These are phyloP conservation scores for Talinum fruticosum DNA, from an alignment of 148 eudicot genomes.

Conservation along the genomic window DNA sequence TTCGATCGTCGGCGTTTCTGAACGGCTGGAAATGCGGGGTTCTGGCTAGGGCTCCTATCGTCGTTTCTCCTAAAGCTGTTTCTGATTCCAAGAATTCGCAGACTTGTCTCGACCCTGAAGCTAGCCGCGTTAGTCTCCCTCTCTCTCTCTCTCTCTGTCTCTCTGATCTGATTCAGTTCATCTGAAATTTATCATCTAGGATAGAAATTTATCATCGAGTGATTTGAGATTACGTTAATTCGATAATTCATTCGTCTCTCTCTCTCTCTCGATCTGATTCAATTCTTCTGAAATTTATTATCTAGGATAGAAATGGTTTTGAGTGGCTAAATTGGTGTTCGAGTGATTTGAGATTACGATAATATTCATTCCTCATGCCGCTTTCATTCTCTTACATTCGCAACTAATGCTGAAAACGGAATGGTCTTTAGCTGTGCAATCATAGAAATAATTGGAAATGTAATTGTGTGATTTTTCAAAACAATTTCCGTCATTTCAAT, in stretches of 20 bases:
- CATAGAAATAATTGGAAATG: too few relatives aligned
- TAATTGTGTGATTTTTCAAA: background rate
- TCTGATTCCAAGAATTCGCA: slow-evolving; percentile 92
- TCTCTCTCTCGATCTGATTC: background rate
- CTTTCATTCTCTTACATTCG: too few relatives aligned
- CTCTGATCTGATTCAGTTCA: background rate
- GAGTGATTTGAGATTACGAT: too few relatives aligned
- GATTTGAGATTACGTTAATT: too few relatives aligned
- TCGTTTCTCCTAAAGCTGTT: slow-evolving; percentile 72
- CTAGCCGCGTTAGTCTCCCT: slow-evolving; percentile 57
- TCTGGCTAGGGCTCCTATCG: slow-evolving; percentile 25
- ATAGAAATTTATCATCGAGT: background rate
- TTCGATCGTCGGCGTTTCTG: slow-evolving; percentile 14
- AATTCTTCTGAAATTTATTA: background rate
- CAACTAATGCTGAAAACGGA: background rate
- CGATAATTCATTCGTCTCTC: too few relatives aligned
- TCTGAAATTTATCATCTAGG: background rate
- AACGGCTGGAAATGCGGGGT: slow-evolving; percentile 18
- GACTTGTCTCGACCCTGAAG: slow-evolving; percentile 98
- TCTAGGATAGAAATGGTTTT: background rate
- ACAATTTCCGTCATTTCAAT: background rate
- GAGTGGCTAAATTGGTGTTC: background rate
- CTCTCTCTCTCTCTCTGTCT: too few relatives aligned
- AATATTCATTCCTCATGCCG: too few relatives aligned
- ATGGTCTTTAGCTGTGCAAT: too few relatives aligned